Base-by-base conservation (phyloP, 768 basidiomycete genomes). In the Sistotremastrum suecicum region DNA sequence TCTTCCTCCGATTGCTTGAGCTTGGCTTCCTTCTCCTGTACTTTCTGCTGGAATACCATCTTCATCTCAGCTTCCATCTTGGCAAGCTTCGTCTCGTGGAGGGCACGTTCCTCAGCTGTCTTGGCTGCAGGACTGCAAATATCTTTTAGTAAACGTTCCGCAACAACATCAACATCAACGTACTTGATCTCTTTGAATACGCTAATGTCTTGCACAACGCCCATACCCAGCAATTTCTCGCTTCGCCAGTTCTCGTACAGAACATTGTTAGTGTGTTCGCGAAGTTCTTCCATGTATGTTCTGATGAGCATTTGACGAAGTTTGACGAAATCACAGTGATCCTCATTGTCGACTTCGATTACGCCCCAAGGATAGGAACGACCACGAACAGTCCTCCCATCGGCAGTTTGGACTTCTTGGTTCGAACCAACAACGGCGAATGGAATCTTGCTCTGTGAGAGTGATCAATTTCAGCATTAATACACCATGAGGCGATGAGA, bases 21-120 rank as follows among this genome's bases (percentile, higher is more conserved):
- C 67, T 98, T 98, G 53, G 89, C 78, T 63, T 99, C 95, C 72
- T 99, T 98, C 64, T 99, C 95, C 62, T 91, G 89, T 46, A 99
- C 95, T 65, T 99, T 99, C 67, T 98, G 95, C 62, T 92, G 91
- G 90, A 99, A 99, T 56, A 99, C 95, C 88, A 94, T 90, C 79
- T 97, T 98, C 95, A 99, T 99, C 74, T 98, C 95, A 46, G 91
- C 86, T 69, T 99, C 95, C 83, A 97, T 97, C 80, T 99, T 99
- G 46, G 88, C 78, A 45, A 99, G 78, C 64, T 98, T 98, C 54
- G 87, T 85, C 67, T 99, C 94, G 66, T 99, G 94, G 59, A 97
- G 64, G 44, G 88, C 72, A 47, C 95, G 86, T 61, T 99, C 95
- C 61, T 99, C 95, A 52, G 92, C 90, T 68, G 89, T 76, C 65